phyloP scores from a whole-genome alignment of 768 basidiomycete genomes.

The Tylopilus balloui region DNA sequence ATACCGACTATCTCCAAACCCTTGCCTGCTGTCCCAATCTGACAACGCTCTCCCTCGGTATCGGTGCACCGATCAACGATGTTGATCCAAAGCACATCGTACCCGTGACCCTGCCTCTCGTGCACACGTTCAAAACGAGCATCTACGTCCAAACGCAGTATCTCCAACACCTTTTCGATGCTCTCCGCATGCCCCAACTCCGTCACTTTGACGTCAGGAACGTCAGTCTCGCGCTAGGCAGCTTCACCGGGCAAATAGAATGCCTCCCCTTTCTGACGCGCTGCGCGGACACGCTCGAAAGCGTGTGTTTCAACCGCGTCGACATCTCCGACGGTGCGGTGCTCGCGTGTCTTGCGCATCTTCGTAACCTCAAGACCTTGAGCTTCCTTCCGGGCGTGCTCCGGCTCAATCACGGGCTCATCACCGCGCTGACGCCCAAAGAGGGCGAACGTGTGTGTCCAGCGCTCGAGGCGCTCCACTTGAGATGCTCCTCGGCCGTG shows the following conservation, averaged over 20 bases:
- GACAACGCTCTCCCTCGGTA: slow-evolving; percentile 25
- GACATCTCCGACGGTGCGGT: slow-evolving; percentile 21
- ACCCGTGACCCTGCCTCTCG: slow-evolving; percentile 25
- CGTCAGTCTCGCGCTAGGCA: slow-evolving; percentile 27
- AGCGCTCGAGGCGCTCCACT: slow-evolving; percentile 19
- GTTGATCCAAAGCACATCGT: slow-evolving; percentile 8
- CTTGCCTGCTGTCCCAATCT: slow-evolving; percentile 27
- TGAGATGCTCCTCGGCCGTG: slow-evolving; percentile 24
- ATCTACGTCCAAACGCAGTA: slow-evolving; percentile 28
- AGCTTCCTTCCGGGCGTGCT: slow-evolving; percentile 26
- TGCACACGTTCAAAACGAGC: slow-evolving; percentile 26
- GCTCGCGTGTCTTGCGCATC: slow-evolving; percentile 19
- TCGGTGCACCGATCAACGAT: slow-evolving; percentile 19
- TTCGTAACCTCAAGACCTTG: slow-evolving; percentile 17
- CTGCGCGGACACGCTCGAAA: slow-evolving; percentile 29
- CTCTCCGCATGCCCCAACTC: slow-evolving; percentile 23
- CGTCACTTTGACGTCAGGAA: slow-evolving; percentile 27
- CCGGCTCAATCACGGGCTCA: slow-evolving; percentile 30
- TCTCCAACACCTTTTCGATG: slow-evolving; percentile 23
- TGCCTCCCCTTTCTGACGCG: slow-evolving; percentile 26
- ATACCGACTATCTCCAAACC: slow-evolving; percentile 25
- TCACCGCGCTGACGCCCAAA: slow-evolving; percentile 19
- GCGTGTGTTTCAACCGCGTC: slow-evolving; percentile 19
- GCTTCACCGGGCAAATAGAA: slow-evolving; percentile 24
- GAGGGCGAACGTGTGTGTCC: slow-evolving; percentile 18